Evolutionary conservation across 108 stramenopile genomes (phyloP).

Genomic region (Aurantiochytrium sp.): DNA sequence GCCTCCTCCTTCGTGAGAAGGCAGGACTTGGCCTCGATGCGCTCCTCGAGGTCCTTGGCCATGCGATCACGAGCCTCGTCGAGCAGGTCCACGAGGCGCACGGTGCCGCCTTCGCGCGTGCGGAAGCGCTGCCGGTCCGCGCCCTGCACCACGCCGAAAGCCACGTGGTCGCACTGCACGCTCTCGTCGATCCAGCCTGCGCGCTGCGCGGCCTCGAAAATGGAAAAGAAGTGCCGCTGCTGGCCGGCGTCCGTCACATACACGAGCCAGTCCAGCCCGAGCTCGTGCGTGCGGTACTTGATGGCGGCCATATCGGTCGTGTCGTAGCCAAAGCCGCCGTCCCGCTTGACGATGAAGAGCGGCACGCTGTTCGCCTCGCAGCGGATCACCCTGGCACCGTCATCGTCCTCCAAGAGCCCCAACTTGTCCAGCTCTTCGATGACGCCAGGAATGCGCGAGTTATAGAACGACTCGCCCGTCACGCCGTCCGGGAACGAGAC

Average conservation of each 20-base stretch:
- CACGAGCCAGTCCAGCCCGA: constrained; percentile 78
- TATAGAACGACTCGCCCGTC: constrained; percentile 97
- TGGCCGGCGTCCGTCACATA: constrained; percentile 96
- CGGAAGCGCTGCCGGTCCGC: constrained; percentile 98
- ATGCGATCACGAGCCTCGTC: constrained; percentile 87
- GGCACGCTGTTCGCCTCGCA: constrained; percentile 73
- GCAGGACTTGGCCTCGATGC: constrained; percentile 65
- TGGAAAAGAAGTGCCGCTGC: constrained; percentile 89
- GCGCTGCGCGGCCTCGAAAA: constrained; percentile 80
- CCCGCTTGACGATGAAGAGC: constrained; percentile 93
- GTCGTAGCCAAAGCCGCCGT: constrained; percentile 99
- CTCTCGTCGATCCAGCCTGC: constrained; percentile 80
- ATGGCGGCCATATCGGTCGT: constrained; percentile 98
- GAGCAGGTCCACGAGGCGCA: constrained; percentile 92
- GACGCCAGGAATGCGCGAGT: constrained; percentile 85
- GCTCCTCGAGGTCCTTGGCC: constrained; percentile 71
- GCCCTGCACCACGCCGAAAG: constrained; percentile 94
- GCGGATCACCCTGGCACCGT: constrained; percentile 88
- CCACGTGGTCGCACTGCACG: constrained; percentile 81
- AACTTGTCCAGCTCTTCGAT: constrained; percentile 76
- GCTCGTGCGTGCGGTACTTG: constrained; percentile 75
- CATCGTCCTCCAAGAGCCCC: constrained; percentile 68
- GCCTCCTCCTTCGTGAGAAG: constrained; percentile 76
- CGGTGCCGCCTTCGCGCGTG: constrained; percentile 93
- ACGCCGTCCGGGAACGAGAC: constrained; percentile 74